Percentiles rank a stretch among this genome's conserved stretches.
Conservation (phyloP, 768 basidiomycete species). For the Russula virescens region DNA sequence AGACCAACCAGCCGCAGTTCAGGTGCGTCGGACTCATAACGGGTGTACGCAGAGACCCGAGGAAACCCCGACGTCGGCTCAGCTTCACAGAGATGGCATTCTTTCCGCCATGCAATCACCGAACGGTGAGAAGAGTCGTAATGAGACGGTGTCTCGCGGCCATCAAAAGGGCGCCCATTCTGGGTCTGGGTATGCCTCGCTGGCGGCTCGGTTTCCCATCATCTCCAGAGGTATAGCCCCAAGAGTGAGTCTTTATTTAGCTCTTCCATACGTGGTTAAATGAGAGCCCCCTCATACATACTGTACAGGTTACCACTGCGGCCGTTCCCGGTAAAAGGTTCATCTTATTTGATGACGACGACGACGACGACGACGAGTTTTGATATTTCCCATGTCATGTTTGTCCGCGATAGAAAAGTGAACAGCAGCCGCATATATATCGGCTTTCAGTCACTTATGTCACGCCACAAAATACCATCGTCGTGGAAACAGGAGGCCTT, state of each 20-base stretch:
- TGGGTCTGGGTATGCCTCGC: not conserved
- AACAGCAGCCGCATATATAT: not conserved
- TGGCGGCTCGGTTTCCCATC: not conserved
- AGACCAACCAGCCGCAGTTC: not conserved
- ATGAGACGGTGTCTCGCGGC: not conserved
- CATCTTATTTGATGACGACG: constrained; percentile 30
- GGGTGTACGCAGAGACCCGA: not conserved
- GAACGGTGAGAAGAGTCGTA: not conserved
- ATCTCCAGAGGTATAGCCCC: constrained; percentile 1
- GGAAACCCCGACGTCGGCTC: not conserved
- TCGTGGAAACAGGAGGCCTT: not conserved
- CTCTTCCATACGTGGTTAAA: constrained; percentile 1
- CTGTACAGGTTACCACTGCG: constrained; percentile 10
- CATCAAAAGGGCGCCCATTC: not conserved
- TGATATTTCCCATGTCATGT: constrained; percentile 9
- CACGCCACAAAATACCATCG: not conserved
- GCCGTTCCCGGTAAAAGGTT: constrained; percentile 28
- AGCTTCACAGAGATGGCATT: not conserved
- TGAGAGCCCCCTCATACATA: not conserved
- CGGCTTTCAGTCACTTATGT: not conserved
- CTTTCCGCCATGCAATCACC: constrained; percentile 2
- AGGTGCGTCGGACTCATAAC: not conserved
- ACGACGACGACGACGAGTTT: constrained; percentile 27
- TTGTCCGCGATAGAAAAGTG: too few relatives aligned
- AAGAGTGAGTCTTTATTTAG: constrained; percentile 6